Evolutionary conservation across 768 basidiomycete species (phyloP).

Genomic region (Zangia roseola): DNA sequence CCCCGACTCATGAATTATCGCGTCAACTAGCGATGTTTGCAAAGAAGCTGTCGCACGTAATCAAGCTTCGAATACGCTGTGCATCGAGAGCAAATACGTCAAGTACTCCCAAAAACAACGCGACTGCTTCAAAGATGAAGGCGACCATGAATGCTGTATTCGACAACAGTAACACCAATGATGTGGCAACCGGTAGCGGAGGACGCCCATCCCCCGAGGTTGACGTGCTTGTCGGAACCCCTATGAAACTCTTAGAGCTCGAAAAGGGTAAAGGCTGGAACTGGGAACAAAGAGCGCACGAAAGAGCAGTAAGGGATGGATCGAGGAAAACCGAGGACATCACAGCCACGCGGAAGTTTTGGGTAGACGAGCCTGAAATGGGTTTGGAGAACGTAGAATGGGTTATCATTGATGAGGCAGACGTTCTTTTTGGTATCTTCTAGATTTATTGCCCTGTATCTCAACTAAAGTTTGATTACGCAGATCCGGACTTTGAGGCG

Average conservation of each 20-base stretch:
- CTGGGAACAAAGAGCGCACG: slow-evolving; percentile 30
- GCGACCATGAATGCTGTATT: slow-evolving; percentile 11
- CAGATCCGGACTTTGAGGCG: slow-evolving; percentile 82
- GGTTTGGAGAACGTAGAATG: slow-evolving; percentile 74
- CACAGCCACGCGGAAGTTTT: slow-evolving; percentile 32
- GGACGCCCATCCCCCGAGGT: slow-evolving; percentile 30
- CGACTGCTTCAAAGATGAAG: slow-evolving; percentile 52
- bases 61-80: slow-evolving; percentile 76
- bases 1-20: slow-evolving; percentile 87
- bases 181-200: slow-evolving; percentile 27
- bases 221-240: slow-evolving; percentile 65
- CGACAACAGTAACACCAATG: slow-evolving; percentile 24
- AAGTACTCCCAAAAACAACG: slow-evolving; percentile 23
- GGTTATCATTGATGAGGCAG: slow-evolving; percentile 91
- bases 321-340: slow-evolving; percentile 31
- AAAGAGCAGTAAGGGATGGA: slow-evolving; percentile 24
- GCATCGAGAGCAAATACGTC: slow-evolving; percentile 58
- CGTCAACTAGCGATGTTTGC: slow-evolving; percentile 76
- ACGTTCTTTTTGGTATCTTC: slow-evolving; percentile 76
- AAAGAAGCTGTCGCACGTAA: slow-evolving; percentile 69
- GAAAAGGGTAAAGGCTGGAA: slow-evolving; percentile 56
- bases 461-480: not conserved
- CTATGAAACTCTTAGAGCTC: slow-evolving; percentile 62
- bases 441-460: not conserved
- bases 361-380: slow-evolving; percentile 54